Evolutionary conservation across 345 rosid species (phyloP).

Genomic region (Arabidopsis arenosa): DNA sequence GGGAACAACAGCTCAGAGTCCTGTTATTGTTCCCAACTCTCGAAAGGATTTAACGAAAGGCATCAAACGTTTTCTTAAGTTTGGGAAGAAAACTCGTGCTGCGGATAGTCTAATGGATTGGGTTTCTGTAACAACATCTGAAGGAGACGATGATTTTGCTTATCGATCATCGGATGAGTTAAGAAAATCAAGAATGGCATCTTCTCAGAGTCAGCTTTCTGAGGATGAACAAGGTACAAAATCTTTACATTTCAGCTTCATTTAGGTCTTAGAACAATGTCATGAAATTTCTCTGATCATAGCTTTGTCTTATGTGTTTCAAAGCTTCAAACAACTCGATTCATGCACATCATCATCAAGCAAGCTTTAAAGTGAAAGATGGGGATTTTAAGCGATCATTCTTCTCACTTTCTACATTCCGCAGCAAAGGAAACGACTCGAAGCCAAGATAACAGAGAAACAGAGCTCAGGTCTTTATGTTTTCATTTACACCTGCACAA

Average conservation of each 20-base stretch:
- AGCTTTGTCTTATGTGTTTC: slow-evolving; percentile 43
- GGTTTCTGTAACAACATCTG: slow-evolving; percentile 93
- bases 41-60: slow-evolving; percentile 87
- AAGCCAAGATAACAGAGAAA: slow-evolving; percentile 40
- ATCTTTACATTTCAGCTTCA: neutral
- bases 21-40: slow-evolving; percentile 65
- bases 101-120: slow-evolving; percentile 74
- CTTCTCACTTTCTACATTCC: slow-evolving; percentile 48
- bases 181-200: slow-evolving; percentile 95
- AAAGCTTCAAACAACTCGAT: slow-evolving; percentile 61
- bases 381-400: slow-evolving; percentile 58
- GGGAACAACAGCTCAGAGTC: slow-evolving; percentile 85
- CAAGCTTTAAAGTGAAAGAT: slow-evolving; percentile 77
- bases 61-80: slow-evolving; percentile 83
- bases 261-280: neutral
- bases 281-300: slow-evolving; percentile 25
- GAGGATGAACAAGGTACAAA: slow-evolving; percentile 59
- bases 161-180: slow-evolving; percentile 81
- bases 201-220: slow-evolving; percentile 66
- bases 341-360: slow-evolving; percentile 82
- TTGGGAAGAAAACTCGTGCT: slow-evolving; percentile 84
- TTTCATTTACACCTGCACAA: slow-evolving; percentile 24
- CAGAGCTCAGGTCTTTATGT: slow-evolving; percentile 15
- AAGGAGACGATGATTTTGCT: slow-evolving; percentile 93
- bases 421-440: slow-evolving; percentile 43